Conservation (phyloP, 495 filamentous ascomycete species). For the Neurospora sp. region DNA sequence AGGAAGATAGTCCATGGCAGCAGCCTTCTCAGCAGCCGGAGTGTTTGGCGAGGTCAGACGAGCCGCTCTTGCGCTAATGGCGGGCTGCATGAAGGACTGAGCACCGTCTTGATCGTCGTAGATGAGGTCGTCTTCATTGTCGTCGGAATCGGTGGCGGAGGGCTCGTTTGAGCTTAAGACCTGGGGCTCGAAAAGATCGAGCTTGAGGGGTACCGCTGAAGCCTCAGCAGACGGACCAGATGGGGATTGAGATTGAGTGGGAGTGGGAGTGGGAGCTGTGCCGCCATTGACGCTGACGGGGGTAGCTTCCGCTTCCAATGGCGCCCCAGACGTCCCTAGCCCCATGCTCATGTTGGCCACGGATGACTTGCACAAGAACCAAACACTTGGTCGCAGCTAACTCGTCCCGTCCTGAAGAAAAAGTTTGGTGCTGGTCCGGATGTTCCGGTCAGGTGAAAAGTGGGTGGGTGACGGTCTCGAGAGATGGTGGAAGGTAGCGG, state of each 20-base stretch:
- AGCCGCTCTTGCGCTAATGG: conserved; percentile 62
- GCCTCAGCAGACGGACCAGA: not conserved
- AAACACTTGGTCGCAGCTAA: not conserved
- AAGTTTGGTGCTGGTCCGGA: not conserved
- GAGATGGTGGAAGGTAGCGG: not conserved
- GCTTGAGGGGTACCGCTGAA: not conserved
- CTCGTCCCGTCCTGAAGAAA: not conserved
- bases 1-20: conserved; percentile 49
- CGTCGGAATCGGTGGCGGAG: conserved; percentile 10
- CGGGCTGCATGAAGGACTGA: conserved; percentile 61
- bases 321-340: not conserved
- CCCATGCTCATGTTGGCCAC: not conserved
- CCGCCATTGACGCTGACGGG: not conserved
- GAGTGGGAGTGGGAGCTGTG: not conserved
- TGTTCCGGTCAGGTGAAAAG: not conserved
- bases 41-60: conserved; percentile 61
- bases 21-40: conserved; percentile 64
- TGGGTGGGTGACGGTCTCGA: not conserved
- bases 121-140: conserved; percentile 18
- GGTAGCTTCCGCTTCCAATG: not conserved
- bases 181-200: not conserved
- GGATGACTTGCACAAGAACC: not conserved
- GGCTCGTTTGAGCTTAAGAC: not conserved
- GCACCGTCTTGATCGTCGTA: conserved; percentile 44
- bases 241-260: not conserved